phyloP scores from a whole-genome alignment of 768 basidiomycete genomes.

The Collybia nuda region DNA sequence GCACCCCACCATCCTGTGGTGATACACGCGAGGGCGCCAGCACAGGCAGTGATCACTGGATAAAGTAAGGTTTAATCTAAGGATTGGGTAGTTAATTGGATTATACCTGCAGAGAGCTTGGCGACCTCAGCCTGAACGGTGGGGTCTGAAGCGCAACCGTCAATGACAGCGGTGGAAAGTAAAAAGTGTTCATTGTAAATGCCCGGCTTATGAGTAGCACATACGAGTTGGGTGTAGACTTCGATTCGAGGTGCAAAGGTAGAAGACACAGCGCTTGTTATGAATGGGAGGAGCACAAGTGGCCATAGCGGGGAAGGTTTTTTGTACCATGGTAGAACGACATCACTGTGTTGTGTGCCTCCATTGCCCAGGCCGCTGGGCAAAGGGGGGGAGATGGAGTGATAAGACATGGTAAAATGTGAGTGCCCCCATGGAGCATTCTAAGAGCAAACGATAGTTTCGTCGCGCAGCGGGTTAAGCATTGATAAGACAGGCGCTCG shows the following conservation, averaged over 20 bases:
- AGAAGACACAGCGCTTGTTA: slow-evolving; percentile 52
- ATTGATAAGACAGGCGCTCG: too few species aligned
- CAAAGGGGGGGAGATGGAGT: too few species aligned
- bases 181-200: slow-evolving; percentile 29
- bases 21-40: slow-evolving; percentile 74
- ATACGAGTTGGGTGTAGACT: slow-evolving; percentile 72
- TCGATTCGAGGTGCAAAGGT: slow-evolving; percentile 72
- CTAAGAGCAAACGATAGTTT: background rate
- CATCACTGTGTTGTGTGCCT: too few species aligned
- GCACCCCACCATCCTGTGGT: slow-evolving; percentile 89
- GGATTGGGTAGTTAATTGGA: background rate
- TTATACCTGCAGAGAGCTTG: slow-evolving; percentile 55
- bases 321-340: slow-evolving; percentile 67
- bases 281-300: slow-evolving; percentile 50
- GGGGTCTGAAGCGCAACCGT: slow-evolving; percentile 64
- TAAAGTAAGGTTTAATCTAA: background rate
- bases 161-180: slow-evolving; percentile 5
- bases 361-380: too few species aligned
- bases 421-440: too few species aligned
- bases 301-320: slow-evolving; percentile 74
- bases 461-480: background rate
- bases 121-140: slow-evolving; percentile 73
- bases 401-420: too few species aligned
- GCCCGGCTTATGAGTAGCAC: slow-evolving; percentile 64
- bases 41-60: slow-evolving; percentile 59